A percentile compares a stretch with the other conserved stretches of the same genome.
Evolutionary conservation across 371 early-diverging fungal genomes (phyloP).

Genomic region (Mycotypha africana): DNA sequence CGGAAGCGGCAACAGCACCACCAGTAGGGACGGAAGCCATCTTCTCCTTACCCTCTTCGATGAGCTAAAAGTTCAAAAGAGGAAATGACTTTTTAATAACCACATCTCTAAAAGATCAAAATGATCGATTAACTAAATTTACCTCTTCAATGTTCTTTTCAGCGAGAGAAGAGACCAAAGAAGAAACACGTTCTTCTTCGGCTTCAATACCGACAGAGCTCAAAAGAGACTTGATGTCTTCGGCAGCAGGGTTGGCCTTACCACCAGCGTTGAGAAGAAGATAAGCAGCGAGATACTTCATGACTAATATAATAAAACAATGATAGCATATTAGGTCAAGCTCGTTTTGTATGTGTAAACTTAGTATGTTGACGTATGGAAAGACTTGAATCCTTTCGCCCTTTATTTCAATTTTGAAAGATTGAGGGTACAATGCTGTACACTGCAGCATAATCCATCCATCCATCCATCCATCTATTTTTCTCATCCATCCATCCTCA

Average conservation of each 20-base stretch:
- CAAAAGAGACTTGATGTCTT: constrained; percentile 81
- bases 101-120: background rate
- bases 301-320: constrained; percentile 36
- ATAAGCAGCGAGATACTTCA: constrained; percentile 98
- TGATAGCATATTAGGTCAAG: too few species aligned
- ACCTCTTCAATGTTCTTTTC: constrained; percentile 88
- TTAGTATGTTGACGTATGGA: too few species aligned
- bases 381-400: too few species aligned
- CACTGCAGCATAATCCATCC: constrained; percentile 3
- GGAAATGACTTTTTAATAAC: background rate
- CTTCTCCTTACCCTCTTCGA: constrained; percentile 89
- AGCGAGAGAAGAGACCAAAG: constrained; percentile 76
- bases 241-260: constrained; percentile 78
- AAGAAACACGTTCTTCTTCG: constrained; percentile 72
- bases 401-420: too few species aligned
- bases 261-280: constrained; percentile 91
- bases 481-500: constrained; percentile 8
- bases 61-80: constrained; percentile 42
- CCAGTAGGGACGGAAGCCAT: constrained; percentile 90
- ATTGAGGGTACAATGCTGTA: too few species aligned
- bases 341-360: too few species aligned
- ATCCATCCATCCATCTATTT: constrained; percentile 12
- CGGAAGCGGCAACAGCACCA: constrained; percentile 77
- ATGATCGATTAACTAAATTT: too few species aligned
- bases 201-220: constrained; percentile 90